These are phyloP conservation scores for Nakazawaea wyomingensis DNA, from an alignment of 805 yeast genomes.

Conservation along the genomic window DNA sequence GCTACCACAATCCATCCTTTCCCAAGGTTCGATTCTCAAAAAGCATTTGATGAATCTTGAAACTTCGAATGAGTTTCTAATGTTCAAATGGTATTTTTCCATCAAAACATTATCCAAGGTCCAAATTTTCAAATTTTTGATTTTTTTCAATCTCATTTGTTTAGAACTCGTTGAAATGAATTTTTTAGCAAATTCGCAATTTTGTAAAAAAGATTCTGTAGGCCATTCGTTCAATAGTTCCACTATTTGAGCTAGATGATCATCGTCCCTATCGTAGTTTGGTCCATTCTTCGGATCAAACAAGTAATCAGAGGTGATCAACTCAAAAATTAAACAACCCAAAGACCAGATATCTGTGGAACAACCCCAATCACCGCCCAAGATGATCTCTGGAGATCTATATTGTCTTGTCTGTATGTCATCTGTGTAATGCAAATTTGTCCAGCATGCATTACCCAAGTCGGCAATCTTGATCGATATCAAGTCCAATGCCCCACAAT, in stretches of 20 bases:
- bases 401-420: slow-evolving; percentile 92
- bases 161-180: slow-evolving; percentile 32
- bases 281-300: slow-evolving; percentile 85
- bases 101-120: slow-evolving; percentile 41
- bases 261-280: slow-evolving; percentile 83
- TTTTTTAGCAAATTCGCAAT: slow-evolving; percentile 34
- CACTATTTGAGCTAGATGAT: slow-evolving; percentile 92
- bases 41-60: slow-evolving; percentile 45
- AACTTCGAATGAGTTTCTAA: slow-evolving; percentile 32
- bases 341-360: slow-evolving; percentile 95
- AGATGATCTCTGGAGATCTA: slow-evolving; percentile 81
- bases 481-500: slow-evolving; percentile 32
- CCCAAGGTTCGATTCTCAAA: slow-evolving; percentile 41
- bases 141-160: slow-evolving; percentile 31
- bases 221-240: slow-evolving; percentile 77
- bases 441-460: slow-evolving; percentile 87
- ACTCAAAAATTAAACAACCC: slow-evolving; percentile 86
- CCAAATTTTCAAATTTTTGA: slow-evolving; percentile 47
- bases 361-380: slow-evolving; percentile 90
- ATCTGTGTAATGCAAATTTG: slow-evolving; percentile 73
- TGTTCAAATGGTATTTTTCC: slow-evolving; percentile 44
- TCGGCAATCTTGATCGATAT: slow-evolving; percentile 88
- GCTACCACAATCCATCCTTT: slow-evolving; percentile 50
- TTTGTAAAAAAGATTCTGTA: slow-evolving; percentile 30
- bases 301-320: slow-evolving; percentile 88